phyloP scores from a whole-genome alignment of 805 yeast genomes.

The Pichia manshurica region DNA sequence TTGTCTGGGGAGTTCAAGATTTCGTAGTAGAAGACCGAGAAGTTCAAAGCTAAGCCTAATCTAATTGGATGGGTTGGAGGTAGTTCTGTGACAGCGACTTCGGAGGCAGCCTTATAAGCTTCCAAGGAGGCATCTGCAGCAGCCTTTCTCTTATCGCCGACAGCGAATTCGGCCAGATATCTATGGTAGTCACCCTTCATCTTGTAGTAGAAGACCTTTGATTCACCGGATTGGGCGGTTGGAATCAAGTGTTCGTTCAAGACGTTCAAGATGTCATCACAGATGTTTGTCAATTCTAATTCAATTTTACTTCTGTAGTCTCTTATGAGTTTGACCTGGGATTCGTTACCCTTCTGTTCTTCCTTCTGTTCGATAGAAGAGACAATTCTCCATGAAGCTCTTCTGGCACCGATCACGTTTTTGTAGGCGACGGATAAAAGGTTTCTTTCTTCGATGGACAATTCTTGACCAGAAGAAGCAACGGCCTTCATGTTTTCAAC shows the following conservation, averaged over 20 bases:
- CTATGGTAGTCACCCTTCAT: constrained; percentile 99
- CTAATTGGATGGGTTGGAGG: constrained; percentile 99
- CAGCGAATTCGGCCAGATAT: constrained; percentile 95
- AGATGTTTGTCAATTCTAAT: constrained; percentile 83
- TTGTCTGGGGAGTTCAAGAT: constrained; percentile 97
- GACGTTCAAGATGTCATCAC: constrained; percentile 88
- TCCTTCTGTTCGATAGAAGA: constrained; percentile 98
- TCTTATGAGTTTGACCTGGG: constrained; percentile 84
- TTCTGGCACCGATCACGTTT: constrained; percentile 97
- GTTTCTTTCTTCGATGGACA: constrained; percentile 97
- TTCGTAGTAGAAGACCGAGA: constrained; percentile 97
- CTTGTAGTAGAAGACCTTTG: constrained; percentile 96
- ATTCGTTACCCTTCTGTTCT: constrained; percentile 90
- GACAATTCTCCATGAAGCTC: constrained; percentile 99
- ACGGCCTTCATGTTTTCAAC: constrained; percentile 98
- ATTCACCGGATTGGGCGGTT: constrained; percentile 93
- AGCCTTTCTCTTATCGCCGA: constrained; percentile 83
- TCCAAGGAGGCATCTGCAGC: constrained; percentile 91
- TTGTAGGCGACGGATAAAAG: constrained; percentile 95
- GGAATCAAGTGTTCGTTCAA: constrained; percentile 87
- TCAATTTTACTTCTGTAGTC: constrained; percentile 94
- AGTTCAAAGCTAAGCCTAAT: constrained; percentile 94
- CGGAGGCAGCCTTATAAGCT: constrained; percentile 93
- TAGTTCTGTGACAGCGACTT: constrained; percentile 92
- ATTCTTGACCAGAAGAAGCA: constrained; percentile 91